phyloP scores from a whole-genome alignment of 345 rosid species.

The Salix udensis region DNA sequence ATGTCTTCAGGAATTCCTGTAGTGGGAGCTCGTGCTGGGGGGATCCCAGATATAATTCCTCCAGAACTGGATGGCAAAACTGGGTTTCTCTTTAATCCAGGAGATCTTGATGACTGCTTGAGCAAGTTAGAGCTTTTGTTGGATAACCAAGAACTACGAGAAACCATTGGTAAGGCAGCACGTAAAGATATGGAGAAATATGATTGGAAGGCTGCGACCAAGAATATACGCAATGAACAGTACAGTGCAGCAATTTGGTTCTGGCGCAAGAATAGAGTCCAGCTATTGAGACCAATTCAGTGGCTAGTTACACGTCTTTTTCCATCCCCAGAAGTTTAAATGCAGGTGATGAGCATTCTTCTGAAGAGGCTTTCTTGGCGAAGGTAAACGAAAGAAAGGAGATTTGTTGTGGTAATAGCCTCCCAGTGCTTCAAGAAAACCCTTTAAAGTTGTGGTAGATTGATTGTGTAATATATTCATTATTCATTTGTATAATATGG shows the following conservation, averaged over 20 bases:
- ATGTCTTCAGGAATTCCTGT: slow-evolving; percentile 96
- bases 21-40: slow-evolving; percentile 91
- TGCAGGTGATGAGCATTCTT: slow-evolving; percentile 13
- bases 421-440: background rate
- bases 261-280: slow-evolving; percentile 80
- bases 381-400: background rate
- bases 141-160: slow-evolving; percentile 51
- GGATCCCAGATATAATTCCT: slow-evolving; percentile 93
- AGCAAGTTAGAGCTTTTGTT: slow-evolving; percentile 58
- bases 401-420: slow-evolving; percentile 3
- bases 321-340: slow-evolving; percentile 52
- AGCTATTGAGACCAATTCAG: slow-evolving; percentile 66
- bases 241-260: slow-evolving; percentile 96
- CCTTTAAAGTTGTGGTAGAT: slow-evolving; percentile 3
- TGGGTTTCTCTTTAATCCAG: slow-evolving; percentile 69
- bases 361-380: background rate
- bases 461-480: slow-evolving; percentile 16
- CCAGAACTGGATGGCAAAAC: slow-evolving; percentile 84
- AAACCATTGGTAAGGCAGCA: slow-evolving; percentile 73
- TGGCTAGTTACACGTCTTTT: slow-evolving; percentile 67
- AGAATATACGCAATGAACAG: slow-evolving; percentile 78
- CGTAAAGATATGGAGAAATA: slow-evolving; percentile 86
- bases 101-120: slow-evolving; percentile 83
- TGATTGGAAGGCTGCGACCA: slow-evolving; percentile 94
- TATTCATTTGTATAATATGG: slow-evolving; percentile 13